phyloP scores from a whole-genome alignment of 305 asterid genomes.

The Rubia tinctorum region DNA sequence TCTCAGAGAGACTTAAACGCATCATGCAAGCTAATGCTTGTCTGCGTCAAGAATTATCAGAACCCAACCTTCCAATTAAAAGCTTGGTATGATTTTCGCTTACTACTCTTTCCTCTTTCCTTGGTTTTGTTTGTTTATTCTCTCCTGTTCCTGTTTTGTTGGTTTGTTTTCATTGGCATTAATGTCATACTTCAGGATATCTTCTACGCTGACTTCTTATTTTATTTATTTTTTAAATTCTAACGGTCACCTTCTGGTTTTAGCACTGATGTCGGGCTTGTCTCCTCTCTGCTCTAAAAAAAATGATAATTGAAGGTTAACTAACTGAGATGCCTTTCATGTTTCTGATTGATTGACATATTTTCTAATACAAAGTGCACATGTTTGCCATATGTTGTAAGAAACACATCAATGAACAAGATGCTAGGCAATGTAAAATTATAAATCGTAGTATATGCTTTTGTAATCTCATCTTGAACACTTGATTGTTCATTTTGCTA shows the following conservation, averaged over 20 bases:
- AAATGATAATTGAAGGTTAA: background rate
- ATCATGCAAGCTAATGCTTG: conserved; percentile 72
- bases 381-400: background rate
- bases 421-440: background rate
- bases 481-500: background rate
- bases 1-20: conserved; percentile 63
- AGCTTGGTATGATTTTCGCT: conserved; percentile 44
- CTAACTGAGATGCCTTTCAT: background rate
- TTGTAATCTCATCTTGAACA: background rate
- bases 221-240: background rate
- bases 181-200: background rate
- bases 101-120: conserved; percentile 12
- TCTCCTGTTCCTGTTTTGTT: too few relatives aligned
- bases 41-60: conserved; percentile 57
- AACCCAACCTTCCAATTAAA: conserved; percentile 31
- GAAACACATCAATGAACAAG: background rate
- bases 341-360: background rate
- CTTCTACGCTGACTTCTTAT: background rate
- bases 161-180: background rate
- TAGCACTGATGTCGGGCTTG: background rate
- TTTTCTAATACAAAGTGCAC: background rate
- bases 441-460: background rate
- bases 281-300: background rate
- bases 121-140: background rate
- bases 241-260: background rate